phyloP scores from a whole-genome alignment of 2,329 filamentous ascomycete genomes.

The Cladosporium sp. region DNA sequence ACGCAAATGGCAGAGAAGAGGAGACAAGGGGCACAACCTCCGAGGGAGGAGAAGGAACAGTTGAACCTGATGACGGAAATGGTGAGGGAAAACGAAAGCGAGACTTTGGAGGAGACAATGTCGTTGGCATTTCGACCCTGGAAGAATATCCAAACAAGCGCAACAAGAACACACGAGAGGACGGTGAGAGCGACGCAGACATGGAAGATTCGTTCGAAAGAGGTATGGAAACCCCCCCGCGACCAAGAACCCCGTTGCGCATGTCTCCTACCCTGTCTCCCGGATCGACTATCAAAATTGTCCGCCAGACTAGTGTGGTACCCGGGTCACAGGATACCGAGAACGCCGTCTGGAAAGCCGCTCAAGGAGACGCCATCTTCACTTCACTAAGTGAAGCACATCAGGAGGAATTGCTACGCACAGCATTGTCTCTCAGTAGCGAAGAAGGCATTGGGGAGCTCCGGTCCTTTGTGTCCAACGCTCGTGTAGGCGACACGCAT shows the following conservation, averaged over 20 bases:
- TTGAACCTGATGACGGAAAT: background rate
- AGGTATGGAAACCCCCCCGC: background rate
- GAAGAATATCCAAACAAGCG: slow-evolving; percentile 2
- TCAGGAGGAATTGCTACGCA: background rate
- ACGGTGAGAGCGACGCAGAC: background rate
- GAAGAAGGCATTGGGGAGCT: background rate
- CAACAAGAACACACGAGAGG: background rate
- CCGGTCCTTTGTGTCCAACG: background rate
- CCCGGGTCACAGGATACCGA: background rate
- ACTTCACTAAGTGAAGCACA: background rate
- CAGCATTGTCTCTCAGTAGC: slow-evolving; percentile 2
- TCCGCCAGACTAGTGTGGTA: background rate
- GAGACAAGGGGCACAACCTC: background rate
- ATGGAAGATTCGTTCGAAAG: background rate
- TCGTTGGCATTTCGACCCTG: too few relatives aligned
- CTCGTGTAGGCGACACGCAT: background rate
- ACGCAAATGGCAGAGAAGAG: background rate
- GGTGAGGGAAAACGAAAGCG: background rate
- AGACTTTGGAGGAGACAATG: background rate
- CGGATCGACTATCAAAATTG: background rate
- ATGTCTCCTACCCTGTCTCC: background rate
- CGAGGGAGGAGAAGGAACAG: background rate
- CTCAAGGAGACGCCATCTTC: background rate
- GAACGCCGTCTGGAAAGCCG: background rate
- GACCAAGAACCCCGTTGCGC: background rate